Evolutionary conservation across 148 eudicot genomes (phyloP).

Genomic region (Spergularia marina): DNA sequence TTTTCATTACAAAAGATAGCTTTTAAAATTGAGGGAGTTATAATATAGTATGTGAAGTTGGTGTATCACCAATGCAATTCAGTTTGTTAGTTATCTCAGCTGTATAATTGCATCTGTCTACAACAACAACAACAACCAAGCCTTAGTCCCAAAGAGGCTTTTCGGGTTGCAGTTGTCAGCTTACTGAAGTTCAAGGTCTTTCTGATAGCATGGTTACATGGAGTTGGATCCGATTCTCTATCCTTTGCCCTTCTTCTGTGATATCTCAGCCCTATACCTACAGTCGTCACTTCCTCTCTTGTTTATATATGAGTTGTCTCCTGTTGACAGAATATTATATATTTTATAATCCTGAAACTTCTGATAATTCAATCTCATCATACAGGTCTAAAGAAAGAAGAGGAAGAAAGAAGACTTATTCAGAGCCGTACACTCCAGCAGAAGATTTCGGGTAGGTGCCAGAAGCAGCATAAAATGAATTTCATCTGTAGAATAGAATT

Average conservation of each 20-base stretch:
- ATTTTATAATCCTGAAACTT: neutral
- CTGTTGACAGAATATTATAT: neutral
- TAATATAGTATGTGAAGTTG: neutral
- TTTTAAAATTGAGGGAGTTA: neutral
- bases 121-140: no score
- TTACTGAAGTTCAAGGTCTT: no score
- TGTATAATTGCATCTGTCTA: neutral
- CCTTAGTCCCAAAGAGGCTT: no score
- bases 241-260: neutral
- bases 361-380: constrained; percentile 8
- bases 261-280: neutral
- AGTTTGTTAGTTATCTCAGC: neutral
- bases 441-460: constrained; percentile 44
- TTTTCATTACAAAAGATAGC: neutral
- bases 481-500: constrained; percentile 16
- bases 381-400: constrained; percentile 84
- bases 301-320: neutral
- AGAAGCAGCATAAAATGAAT: constrained; percentile 10
- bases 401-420: constrained; percentile 71
- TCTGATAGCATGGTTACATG: neutral
- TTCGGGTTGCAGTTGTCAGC: no score
- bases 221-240: neutral
- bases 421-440: constrained; percentile 31
- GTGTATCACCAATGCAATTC: neutral
- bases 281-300: neutral